phyloP scores from a whole-genome alignment of 768 basidiomycete genomes.

The Collybia nuda region DNA sequence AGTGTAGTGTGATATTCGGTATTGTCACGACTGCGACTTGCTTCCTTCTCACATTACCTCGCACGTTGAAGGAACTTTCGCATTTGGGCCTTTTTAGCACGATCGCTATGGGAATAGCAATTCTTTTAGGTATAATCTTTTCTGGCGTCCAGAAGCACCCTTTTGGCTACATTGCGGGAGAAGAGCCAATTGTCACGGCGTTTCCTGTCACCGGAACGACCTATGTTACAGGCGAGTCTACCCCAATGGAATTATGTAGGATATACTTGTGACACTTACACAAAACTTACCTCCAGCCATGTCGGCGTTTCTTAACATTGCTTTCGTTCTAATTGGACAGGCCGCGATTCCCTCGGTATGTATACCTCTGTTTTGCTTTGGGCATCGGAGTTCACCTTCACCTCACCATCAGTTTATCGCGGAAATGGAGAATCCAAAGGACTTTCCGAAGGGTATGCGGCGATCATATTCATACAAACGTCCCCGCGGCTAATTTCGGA shows the following conservation, averaged over 20 bases:
- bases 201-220: slow-evolving; percentile 36
- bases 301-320: slow-evolving; percentile 48
- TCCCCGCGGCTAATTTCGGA: not conserved
- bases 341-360: slow-evolving; percentile 37
- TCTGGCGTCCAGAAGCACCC: slow-evolving; percentile 39
- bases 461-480: not conserved
- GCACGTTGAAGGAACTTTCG: slow-evolving; percentile 40
- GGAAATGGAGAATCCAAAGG: slow-evolving; percentile 45
- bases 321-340: slow-evolving; percentile 43
- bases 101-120: slow-evolving; percentile 45
- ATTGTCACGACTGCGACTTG: slow-evolving; percentile 33
- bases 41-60: slow-evolving; percentile 41
- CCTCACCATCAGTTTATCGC: slow-evolving; percentile 34
- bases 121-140: slow-evolving; percentile 42
- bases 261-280: not conserved
- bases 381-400: not conserved
- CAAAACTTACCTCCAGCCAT: slow-evolving; percentile 25
- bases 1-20: slow-evolving; percentile 39
- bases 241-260: not conserved
- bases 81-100: slow-evolving; percentile 38
- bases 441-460: slow-evolving; percentile 39
- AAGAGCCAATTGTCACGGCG: slow-evolving; percentile 34
- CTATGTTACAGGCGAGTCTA: slow-evolving; percentile 29
- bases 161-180: slow-evolving; percentile 32
- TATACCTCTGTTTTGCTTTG: slow-evolving; percentile 2